Conservation (phyloP, 768 basidiomycete genomes). For the Scleroderma citrinum region DNA sequence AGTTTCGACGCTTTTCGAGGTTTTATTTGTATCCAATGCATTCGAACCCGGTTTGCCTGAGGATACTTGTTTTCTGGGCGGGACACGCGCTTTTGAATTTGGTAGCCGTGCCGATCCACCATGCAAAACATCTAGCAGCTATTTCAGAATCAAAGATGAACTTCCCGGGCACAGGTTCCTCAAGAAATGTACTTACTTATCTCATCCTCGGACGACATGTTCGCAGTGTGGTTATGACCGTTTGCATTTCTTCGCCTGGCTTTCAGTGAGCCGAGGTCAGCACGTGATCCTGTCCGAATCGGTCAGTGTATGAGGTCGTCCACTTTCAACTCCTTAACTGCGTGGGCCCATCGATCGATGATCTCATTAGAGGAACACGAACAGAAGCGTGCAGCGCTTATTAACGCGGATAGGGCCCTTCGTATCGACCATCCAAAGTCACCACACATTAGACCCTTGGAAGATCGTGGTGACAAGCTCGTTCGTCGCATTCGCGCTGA, state of each 20-base stretch:
- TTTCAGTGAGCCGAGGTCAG: too few species aligned
- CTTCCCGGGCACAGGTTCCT: conserved; percentile 1
- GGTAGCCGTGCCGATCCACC: conserved; percentile 4
- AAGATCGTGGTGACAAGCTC: conserved; percentile 51
- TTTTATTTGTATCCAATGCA: conserved; percentile 10
- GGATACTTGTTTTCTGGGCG: conserved; percentile 15
- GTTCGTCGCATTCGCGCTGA: conserved; percentile 47
- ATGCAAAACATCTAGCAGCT: conserved; percentile 20
- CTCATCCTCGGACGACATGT: conserved; percentile 29
- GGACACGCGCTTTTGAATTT: conserved; percentile 12
- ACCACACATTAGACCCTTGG: conserved; percentile 29
- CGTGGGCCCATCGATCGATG: too few species aligned
- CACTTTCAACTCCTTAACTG: too few species aligned
- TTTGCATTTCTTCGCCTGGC: too few species aligned
- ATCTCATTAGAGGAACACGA: conserved; percentile 16
- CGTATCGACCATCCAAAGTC: conserved; percentile 38
- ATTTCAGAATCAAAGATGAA: conserved; percentile 18
- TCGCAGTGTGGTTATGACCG: background rate
- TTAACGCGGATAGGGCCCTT: conserved; percentile 40
- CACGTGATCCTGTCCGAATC: too few species aligned
- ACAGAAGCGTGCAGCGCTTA: conserved; percentile 23
- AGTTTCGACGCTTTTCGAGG: conserved; percentile 11
- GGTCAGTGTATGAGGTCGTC: too few species aligned
- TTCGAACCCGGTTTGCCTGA: conserved; percentile 10
- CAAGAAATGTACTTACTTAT: conserved; percentile 20